phyloP scores from a whole-genome alignment of 768 basidiomycete genomes.

The Calocybe gangraenosa region DNA sequence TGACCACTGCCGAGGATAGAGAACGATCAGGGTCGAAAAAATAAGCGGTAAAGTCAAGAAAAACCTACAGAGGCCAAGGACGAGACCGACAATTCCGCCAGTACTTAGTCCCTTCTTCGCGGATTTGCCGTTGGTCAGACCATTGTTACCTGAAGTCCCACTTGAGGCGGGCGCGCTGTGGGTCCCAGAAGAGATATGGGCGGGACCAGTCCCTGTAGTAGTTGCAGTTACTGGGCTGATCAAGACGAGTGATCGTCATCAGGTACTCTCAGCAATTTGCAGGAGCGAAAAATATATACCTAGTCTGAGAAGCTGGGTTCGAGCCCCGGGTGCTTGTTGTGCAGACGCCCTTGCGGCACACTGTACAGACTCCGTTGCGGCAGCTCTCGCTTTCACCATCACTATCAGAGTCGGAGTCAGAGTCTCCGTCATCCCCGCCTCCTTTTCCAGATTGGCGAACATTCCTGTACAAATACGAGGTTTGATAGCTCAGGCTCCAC shows the following conservation, averaged over 20 bases:
- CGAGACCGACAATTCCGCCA: conserved; percentile 19
- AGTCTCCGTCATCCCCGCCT: conserved; percentile 15
- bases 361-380: conserved; percentile 10
- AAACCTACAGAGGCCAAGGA: conserved; percentile 15
- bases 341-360: conserved; percentile 6
- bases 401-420: conserved; percentile 16
- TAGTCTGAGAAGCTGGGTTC: neutral
- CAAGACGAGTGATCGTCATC: neutral
- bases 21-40: neutral
- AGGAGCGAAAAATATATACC: neutral
- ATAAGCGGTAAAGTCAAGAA: neutral
- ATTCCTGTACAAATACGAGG: neutral
- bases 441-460: conserved; percentile 5
- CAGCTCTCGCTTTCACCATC: conserved; percentile 12
- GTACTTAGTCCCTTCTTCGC: conserved; percentile 12
- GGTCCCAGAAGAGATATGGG: neutral
- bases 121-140: neutral
- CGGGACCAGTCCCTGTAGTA: neutral
- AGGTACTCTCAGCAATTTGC: neutral
- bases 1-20: neutral
- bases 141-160: neutral
- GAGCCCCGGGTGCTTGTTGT: conserved; percentile 6
- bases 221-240: neutral
- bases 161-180: neutral
- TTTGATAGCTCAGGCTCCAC: neutral